Percentiles rank a stretch among this genome's conserved stretches.
These are phyloP conservation scores for Glycine latifolia DNA, from an alignment of 306 rosid genomes.

Conservation along the genomic window DNA sequence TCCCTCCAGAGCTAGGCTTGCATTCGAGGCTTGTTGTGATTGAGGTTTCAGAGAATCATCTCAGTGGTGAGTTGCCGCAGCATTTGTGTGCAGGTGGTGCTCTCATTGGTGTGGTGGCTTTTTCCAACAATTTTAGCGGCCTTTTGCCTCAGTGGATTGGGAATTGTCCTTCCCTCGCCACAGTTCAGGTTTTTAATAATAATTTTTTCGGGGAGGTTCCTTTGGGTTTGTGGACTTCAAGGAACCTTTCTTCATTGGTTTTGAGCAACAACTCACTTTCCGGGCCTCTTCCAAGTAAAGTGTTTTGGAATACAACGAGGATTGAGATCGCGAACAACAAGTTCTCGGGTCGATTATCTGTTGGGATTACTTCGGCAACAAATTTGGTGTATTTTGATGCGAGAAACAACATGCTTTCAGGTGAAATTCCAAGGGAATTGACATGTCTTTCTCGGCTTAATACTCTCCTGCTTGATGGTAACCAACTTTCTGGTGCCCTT, in stretches of 20 bases:
- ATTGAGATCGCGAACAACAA: slow-evolving; percentile 71
- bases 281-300: slow-evolving; percentile 69
- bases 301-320: slow-evolving; percentile 65
- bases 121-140: slow-evolving; percentile 67
- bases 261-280: slow-evolving; percentile 69
- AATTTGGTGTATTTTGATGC: slow-evolving; percentile 71
- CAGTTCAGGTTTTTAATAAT: slow-evolving; percentile 61
- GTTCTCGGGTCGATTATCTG: slow-evolving; percentile 72
- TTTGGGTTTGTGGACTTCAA: slow-evolving; percentile 65
- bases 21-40: slow-evolving; percentile 65
- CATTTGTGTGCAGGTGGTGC: slow-evolving; percentile 67
- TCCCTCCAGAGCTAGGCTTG: slow-evolving; percentile 77
- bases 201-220: slow-evolving; percentile 78
- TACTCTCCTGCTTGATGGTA: slow-evolving; percentile 65
- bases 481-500: slow-evolving; percentile 73
- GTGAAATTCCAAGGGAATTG: slow-evolving; percentile 69
- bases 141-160: slow-evolving; percentile 67
- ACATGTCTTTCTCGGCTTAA: slow-evolving; percentile 59
- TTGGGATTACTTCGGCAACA: slow-evolving; percentile 54
- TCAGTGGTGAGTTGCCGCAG: slow-evolving; percentile 72
- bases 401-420: slow-evolving; percentile 68
- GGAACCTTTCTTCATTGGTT: slow-evolving; percentile 62
- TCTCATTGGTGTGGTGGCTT: slow-evolving; percentile 63
- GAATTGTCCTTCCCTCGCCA: slow-evolving; percentile 58
- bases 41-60: slow-evolving; percentile 70